phyloP scores from a whole-genome alignment of 257 asterid genomes.

The Capsicum chinense region DNA sequence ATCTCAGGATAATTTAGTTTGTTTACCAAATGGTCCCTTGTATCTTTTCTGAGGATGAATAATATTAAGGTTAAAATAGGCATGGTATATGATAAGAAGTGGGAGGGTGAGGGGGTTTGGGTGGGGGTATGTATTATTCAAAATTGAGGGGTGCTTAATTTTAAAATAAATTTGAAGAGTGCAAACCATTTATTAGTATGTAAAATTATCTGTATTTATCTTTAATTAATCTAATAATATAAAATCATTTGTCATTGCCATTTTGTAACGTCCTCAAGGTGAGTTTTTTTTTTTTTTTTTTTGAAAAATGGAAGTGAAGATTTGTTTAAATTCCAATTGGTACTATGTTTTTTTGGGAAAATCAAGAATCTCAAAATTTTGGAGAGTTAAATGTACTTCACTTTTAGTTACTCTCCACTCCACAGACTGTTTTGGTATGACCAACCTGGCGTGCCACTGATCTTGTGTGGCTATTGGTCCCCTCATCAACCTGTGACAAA shows the following conservation, averaged over 20 bases:
- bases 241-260: background rate
- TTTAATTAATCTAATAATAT: background rate
- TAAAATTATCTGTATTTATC: background rate
- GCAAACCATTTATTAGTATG: too few species aligned
- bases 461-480: conserved; percentile 17
- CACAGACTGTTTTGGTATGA: background rate
- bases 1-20: too few species aligned
- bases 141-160: too few species aligned
- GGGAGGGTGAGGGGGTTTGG: too few species aligned
- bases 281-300: too few species aligned
- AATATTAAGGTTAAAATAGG: too few species aligned
- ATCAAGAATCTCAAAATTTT: conserved; percentile 30
- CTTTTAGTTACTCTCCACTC: background rate
- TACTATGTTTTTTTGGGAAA: conserved; percentile 16
- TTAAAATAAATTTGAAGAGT: too few species aligned
- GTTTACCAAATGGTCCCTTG: too few species aligned
- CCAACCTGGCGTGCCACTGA: conserved; percentile 17
- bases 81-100: too few species aligned
- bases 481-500: background rate
- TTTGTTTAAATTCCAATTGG: background rate
- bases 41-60: too few species aligned
- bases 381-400: conserved; percentile 20
- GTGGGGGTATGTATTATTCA: too few species aligned
- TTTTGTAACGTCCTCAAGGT: conserved; percentile 22
- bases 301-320: conserved; percentile 23